Evolutionary conservation across 2,329 filamentous ascomycete genomes (phyloP).

Genomic region (Aureobasidium mangrovei): DNA sequence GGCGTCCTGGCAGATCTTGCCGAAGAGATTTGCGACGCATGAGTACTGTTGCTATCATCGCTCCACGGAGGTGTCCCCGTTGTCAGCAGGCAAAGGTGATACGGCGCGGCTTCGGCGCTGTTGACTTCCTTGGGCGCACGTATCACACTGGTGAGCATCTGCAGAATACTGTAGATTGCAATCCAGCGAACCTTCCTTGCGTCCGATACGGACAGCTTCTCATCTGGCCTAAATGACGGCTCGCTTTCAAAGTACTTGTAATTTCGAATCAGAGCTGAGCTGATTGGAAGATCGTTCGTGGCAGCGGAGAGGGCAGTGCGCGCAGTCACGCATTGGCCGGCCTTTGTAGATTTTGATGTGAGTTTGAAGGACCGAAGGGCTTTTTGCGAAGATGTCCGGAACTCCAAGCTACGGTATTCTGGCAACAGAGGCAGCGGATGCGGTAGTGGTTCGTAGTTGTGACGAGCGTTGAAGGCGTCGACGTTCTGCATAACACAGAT

Average conservation of each 20-base stretch:
- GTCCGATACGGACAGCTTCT: constrained; percentile 53
- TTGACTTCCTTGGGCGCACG: constrained; percentile 52
- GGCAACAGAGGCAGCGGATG: constrained; percentile 63
- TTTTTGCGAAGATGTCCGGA: constrained; percentile 26
- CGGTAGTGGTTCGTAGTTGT: constrained; percentile 50
- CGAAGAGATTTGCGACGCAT: not conserved
- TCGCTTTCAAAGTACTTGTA: constrained; percentile 64
- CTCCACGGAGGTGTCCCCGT: constrained; percentile 33
- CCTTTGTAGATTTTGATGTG: constrained; percentile 31
- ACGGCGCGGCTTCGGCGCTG: constrained; percentile 48
- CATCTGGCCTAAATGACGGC: constrained; percentile 46
- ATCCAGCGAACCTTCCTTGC: constrained; percentile 73
- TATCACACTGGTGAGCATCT: constrained; percentile 60
- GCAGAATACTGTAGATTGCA: constrained; percentile 62
- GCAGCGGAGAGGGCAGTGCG: constrained; percentile 46
- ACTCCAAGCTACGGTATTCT: constrained; percentile 23
- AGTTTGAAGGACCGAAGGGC: constrained; percentile 29
- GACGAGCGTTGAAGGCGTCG: constrained; percentile 54
- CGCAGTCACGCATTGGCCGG: constrained; percentile 41
- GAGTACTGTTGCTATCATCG: not conserved
- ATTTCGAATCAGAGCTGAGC: constrained; percentile 50
- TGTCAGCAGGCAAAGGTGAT: constrained; percentile 47
- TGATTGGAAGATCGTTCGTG: constrained; percentile 38
- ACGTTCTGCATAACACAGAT: constrained; percentile 63
- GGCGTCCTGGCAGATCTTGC: not conserved